These are phyloP conservation scores for Penicillium sp. DNA, from an alignment of 2,329 filamentous ascomycete genomes.

Conservation along the genomic window DNA sequence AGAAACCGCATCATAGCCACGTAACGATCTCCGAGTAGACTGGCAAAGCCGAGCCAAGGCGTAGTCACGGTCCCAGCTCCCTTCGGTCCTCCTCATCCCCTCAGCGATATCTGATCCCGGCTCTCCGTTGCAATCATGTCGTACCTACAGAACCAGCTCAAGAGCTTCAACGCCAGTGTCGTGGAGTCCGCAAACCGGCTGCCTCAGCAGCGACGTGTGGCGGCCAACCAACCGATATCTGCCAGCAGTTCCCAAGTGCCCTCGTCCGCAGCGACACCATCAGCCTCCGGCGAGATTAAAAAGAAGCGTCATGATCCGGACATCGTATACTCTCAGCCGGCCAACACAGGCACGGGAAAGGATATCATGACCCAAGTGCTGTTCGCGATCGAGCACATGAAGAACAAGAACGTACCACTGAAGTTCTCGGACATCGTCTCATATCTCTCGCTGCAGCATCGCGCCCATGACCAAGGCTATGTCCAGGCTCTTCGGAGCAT, in stretches of 20 bases:
- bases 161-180: constrained; percentile 59
- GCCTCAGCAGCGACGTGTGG: constrained; percentile 50
- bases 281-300: constrained; percentile 44
- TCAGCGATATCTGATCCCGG: not conserved
- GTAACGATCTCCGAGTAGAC: not conserved
- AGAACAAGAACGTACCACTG: constrained; percentile 64
- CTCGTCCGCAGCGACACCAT: constrained; percentile 35
- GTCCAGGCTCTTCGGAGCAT: constrained; percentile 64
- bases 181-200: constrained; percentile 63
- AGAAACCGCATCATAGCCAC: too few species aligned
- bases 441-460: constrained; percentile 69
- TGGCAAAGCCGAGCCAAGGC: constrained; percentile 1
- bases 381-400: constrained; percentile 80
- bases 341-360: constrained; percentile 68
- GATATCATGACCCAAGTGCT: constrained; percentile 84
- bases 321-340: constrained; percentile 69
- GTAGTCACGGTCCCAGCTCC: not conserved
- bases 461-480: constrained; percentile 54
- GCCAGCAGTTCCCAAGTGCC: constrained; percentile 56
- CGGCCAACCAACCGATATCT: constrained; percentile 51
- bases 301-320: constrained; percentile 57
- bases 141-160: constrained; percentile 63
- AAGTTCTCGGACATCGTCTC: constrained; percentile 72
- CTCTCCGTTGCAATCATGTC: constrained; percentile 52
- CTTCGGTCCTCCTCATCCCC: constrained; percentile 6